Evolutionary conservation across 2,329 filamentous ascomycete species (phyloP).

Genomic region (Aureobasidium sp.): DNA sequence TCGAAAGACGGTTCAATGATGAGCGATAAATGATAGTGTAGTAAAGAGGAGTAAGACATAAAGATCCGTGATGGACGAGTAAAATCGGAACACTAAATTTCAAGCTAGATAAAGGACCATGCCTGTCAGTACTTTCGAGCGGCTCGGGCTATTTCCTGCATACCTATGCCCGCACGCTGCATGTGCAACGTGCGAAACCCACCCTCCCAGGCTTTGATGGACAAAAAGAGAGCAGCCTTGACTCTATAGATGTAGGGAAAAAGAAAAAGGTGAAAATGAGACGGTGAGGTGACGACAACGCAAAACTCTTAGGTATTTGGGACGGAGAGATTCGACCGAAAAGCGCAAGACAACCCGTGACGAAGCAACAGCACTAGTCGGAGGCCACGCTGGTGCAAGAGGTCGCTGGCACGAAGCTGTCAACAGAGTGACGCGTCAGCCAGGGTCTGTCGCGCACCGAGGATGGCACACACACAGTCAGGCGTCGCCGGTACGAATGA

Average conservation of each 20-base stretch:
- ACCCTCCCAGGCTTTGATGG: slow-evolving; percentile 6
- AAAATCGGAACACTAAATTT: not conserved
- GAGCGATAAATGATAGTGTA: too few species aligned
- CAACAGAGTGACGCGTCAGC: not conserved
- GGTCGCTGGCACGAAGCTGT: not conserved
- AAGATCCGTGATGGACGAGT: not conserved
- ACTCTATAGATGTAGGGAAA: not conserved
- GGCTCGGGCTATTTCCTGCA: not conserved
- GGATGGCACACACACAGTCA: slow-evolving; percentile 5
- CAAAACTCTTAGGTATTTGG: too few species aligned
- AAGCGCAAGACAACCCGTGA: not conserved
- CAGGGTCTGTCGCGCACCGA: not conserved
- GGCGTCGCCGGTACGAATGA: slow-evolving; percentile 1
- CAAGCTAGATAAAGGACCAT: not conserved
- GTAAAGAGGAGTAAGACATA: too few species aligned
- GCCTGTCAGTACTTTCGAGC: not conserved
- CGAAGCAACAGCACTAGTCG: slow-evolving; percentile 3
- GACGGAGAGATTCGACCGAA: not conserved
- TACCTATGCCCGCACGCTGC: not conserved
- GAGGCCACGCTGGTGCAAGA: not conserved
- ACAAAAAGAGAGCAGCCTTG: not conserved
- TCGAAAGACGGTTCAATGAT: too few species aligned
- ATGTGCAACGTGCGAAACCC: slow-evolving; percentile 5
- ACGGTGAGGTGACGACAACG: too few species aligned
- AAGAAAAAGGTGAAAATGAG: not conserved